Evolutionary conservation across 495 filamentous ascomycete species (phyloP).

Genomic region (Hypoxylon cercidicola): DNA sequence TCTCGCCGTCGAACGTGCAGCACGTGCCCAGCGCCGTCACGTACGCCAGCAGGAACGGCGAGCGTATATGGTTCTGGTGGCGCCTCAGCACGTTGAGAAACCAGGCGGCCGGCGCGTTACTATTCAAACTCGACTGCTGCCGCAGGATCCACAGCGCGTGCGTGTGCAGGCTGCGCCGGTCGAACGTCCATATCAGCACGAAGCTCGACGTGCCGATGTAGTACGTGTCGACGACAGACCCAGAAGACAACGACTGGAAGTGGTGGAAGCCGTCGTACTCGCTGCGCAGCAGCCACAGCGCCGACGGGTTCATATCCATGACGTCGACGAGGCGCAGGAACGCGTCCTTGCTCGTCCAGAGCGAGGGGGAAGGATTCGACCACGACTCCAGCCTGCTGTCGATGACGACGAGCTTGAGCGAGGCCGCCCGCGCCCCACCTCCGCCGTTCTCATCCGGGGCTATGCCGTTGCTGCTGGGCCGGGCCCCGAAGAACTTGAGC

Average conservation of each 20-base stretch:
- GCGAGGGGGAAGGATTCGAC: constrained; percentile 23
- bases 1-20: constrained; percentile 37
- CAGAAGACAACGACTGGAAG: constrained; percentile 1
- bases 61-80: constrained; percentile 26
- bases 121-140: constrained; percentile 17
- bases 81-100: constrained; percentile 34
- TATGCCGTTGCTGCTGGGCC: background rate
- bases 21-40: constrained; percentile 34
- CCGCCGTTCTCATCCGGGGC: background rate
- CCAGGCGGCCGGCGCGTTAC: constrained; percentile 28
- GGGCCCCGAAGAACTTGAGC: constrained; percentile 21
- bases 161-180: constrained; percentile 20
- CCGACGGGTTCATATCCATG: constrained; percentile 30
- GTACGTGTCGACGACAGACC: constrained; percentile 27
- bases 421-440: background rate
- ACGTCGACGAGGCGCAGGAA: constrained; percentile 30
- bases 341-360: constrained; percentile 27
- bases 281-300: constrained; percentile 37
- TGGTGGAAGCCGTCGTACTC: constrained; percentile 40
- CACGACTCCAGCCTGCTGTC: constrained; percentile 35
- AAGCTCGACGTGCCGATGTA: constrained; percentile 42
- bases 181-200: constrained; percentile 41
- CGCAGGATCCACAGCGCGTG: constrained; percentile 33
- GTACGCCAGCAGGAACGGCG: constrained; percentile 38
- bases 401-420: constrained; percentile 29